Conservation (phyloP, 2,329 filamentous ascomycete genomes). For the Diaporthe eres region DNA sequence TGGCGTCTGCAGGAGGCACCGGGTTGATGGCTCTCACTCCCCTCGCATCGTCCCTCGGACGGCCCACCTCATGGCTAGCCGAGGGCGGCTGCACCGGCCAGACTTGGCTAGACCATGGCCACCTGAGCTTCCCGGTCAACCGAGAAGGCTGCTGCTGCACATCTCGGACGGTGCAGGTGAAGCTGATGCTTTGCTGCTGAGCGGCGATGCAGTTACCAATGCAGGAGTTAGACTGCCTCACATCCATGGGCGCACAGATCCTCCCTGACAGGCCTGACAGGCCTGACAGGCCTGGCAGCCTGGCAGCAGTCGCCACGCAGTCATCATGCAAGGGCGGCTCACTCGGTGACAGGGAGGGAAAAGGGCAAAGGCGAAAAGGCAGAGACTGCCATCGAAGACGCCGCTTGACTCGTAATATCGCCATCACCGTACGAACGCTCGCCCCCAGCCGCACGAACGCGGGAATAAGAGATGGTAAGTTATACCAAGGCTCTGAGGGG, state of each 20-base stretch:
- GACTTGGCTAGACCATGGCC: slow-evolving; percentile 4
- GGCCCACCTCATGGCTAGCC: background rate
- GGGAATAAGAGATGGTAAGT: background rate
- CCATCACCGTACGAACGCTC: slow-evolving; percentile 14
- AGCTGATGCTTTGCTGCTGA: background rate
- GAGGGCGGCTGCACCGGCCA: slow-evolving; percentile 15
- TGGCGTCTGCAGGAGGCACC: slow-evolving; percentile 28
- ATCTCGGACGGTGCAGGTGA: background rate
- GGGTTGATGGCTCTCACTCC: slow-evolving; percentile 12
- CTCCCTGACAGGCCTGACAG: background rate
- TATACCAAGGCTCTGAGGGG: background rate
- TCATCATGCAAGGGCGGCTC: slow-evolving; percentile 22
- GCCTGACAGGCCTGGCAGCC: background rate
- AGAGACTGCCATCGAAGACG: slow-evolving; percentile 1
- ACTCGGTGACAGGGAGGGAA: slow-evolving; percentile 11
- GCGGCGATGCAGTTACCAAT: slow-evolving; percentile 16
- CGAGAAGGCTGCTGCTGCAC: background rate
- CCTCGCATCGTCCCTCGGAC: background rate
- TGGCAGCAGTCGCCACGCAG: slow-evolving; percentile 26
- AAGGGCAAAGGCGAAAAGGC: background rate
- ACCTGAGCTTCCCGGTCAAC: background rate
- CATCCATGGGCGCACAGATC: background rate
- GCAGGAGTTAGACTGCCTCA: background rate
- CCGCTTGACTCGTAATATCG: slow-evolving; percentile 27
- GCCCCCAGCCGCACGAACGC: background rate